Base-by-base conservation (phyloP, 768 basidiomycete genomes). In the Tremella yokohamensis region DNA sequence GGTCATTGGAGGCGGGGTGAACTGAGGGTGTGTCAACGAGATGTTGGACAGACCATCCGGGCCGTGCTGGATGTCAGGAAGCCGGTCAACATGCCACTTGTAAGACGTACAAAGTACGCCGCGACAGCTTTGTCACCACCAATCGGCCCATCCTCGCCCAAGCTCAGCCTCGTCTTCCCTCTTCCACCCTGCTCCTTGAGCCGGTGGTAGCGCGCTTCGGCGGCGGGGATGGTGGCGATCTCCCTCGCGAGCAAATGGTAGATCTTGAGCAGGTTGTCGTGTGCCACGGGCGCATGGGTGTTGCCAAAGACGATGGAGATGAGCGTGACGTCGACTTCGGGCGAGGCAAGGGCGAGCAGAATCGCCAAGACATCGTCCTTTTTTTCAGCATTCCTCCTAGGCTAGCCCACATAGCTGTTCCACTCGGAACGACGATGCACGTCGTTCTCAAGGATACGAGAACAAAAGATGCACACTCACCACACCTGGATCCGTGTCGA, bases 321-420 rank as follows among this genome's bases (percentile, higher is more conserved):
- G 1, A 87, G 87, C 34, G 88, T 74, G 13, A 94, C 85, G 51
- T 90, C 83, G 1, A 94, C 75, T 70, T 94, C 89, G 11, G 90
- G 90, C 2, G 73, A 74, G 12, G 73, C 63, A 7, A 76, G 62
- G 12, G 70, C 65, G 16, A 76, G 61, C 42, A 76, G 66, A 58
- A 76, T 73, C 26, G 75, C 75, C 25, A 76, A 66, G 54, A 76
- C 75, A 39, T 76, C 75, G 66, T 76, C 75, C 29, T 34, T 4
- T 34, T 34, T 34, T 11, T 34, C 29, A 34, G 29, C 29, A 34
- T 34, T 34, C 29, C 29, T 34, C 4, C n/a, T n/a, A n/a, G n/a
- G n/a, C n/a, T n/a, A n/a, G n/a, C n/a, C n/a, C n/a, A n/a, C n/a
- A n/a, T n/a, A n/a, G n/a, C n/a, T n/a, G n/a, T n/a, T n/a, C n/a